Percentiles rank a stretch among this genome's conserved stretches.
Evolutionary conservation across 371 early-diverging fungal genomes (phyloP).

Genomic region (Syncephalis plumigaleata): DNA sequence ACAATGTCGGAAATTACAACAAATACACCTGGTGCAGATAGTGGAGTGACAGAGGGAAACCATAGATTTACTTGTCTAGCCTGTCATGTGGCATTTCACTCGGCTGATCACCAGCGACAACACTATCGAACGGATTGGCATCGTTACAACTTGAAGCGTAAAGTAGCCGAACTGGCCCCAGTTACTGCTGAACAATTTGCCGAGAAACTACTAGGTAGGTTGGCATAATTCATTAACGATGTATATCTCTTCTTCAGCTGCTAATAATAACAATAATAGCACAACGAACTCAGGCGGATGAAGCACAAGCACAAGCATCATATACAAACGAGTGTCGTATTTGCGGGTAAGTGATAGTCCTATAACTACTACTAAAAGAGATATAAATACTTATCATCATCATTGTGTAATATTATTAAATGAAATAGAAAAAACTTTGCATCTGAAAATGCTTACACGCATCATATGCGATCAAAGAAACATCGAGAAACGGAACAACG

Average conservation of each 20-base stretch:
- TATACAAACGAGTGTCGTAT: constrained; percentile 15
- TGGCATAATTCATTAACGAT: too few relatives aligned
- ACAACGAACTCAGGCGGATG: constrained; percentile 19
- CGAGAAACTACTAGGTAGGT: constrained; percentile 41
- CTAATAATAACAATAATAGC: too few relatives aligned
- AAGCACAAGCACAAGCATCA: constrained; percentile 9
- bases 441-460: constrained; percentile 58
- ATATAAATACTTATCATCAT: too few relatives aligned
- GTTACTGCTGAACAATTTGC: constrained; percentile 66
- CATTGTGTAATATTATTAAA: background rate
- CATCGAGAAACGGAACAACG: constrained; percentile 63
- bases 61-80: constrained; percentile 49
- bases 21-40: too few relatives aligned
- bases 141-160: constrained; percentile 91
- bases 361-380: too few relatives aligned
- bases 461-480: constrained; percentile 79
- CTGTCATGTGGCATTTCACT: constrained; percentile 73
- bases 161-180: constrained; percentile 71
- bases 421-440: constrained; percentile 17
- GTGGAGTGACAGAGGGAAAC: too few relatives aligned
- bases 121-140: constrained; percentile 96
- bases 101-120: constrained; percentile 65
- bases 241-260: constrained; percentile 1
- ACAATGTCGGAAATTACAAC: too few relatives aligned
- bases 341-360: constrained; percentile 18